Evolutionary conservation across 225 moss, liverwort and hornwort genomes (phyloP), one percentile per base, ranked within the genome.

Genomic region (Physcomitrellopsis africana): DNA sequence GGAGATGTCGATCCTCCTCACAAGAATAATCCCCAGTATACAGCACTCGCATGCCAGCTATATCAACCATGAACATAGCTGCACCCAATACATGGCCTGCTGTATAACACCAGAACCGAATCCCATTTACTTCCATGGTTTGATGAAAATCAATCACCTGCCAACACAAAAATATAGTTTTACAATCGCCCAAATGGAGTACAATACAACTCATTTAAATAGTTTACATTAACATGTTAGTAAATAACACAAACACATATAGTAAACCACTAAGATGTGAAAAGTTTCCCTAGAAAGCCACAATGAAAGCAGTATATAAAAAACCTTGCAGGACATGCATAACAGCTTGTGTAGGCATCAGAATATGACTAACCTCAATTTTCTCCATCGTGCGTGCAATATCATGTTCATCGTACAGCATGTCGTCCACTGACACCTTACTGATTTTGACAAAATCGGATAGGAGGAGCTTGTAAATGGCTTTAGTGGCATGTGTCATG

Each of bases 21-120:
- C 95, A 85, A 8, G 99, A 95, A 64, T 99, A 99, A 66, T 99
- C 95, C 72, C 99, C 99, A 41, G 93, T 95, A 56, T 95, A 99
- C 20, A 99, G 80, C 56, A 99, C 92, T 61, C 95, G 89, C 81
- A 93, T 92, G 65, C 95, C 99, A 65, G 95, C 99, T 48, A 95
- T 95, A 51, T 99, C 99, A n/a, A 95, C 99, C 99, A 99, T 95
- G 84, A 99, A 99, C 95, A 99, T 95, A 44, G 95, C 92, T 45
- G 99, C 99, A 60, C 99, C 99, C 74, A 99, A 69, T 13, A 99
- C 95, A 80, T 95, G 99, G 3, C 99, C 93, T 41, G 95, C 95
- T 18, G 99, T 99, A 59, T 99, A 99, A 73, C 99, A 99, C 99
- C 95, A 95, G 69, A 99, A 95, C 7, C 93, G 85, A 60, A 99